Conservation (phyloP, 108 stramenopile species). For the Cyclotella sp. region DNA sequence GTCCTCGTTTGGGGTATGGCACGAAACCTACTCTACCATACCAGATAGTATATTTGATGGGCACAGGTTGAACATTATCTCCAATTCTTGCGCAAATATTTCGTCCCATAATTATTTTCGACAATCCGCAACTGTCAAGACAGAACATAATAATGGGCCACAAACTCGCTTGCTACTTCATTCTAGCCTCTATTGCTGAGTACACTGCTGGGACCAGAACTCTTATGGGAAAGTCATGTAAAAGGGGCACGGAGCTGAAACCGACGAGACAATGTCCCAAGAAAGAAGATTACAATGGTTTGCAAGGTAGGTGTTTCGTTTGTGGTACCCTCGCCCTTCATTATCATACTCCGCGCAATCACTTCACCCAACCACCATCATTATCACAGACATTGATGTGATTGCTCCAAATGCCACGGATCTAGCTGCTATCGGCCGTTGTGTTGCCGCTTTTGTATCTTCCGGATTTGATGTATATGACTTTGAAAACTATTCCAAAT, state of each 20-base stretch:
- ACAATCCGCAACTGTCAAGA: too few species aligned
- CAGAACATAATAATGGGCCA: too few species aligned
- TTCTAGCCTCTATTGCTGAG: too few species aligned
- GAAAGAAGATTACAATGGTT: neutral
- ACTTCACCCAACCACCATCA: neutral
- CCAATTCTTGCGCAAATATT: too few species aligned
- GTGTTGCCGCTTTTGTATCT: neutral
- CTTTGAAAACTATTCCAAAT: slow-evolving; percentile 6
- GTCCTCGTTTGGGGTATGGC: too few species aligned
- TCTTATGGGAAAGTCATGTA: too few species aligned
- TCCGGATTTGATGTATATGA: neutral
- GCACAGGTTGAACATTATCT: too few species aligned
- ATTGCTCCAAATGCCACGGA: neutral
- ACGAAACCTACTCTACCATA: too few species aligned
- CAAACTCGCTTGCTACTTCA: too few species aligned
- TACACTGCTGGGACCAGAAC: too few species aligned
- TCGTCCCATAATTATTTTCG: too few species aligned
- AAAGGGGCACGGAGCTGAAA: slow-evolving; percentile 1
- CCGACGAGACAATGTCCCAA: neutral
- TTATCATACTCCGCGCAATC: neutral
- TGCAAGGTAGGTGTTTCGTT: neutral
- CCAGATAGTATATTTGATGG: too few species aligned
- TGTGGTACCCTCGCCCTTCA: neutral
- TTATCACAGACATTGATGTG: neutral
- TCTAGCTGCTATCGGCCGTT: neutral